A percentile compares a stretch with the other conserved stretches of the same genome.
These are phyloP conservation scores for Phytopythium boreale DNA, from an alignment of 352 stramenopile genomes.

Conservation along the genomic window DNA sequence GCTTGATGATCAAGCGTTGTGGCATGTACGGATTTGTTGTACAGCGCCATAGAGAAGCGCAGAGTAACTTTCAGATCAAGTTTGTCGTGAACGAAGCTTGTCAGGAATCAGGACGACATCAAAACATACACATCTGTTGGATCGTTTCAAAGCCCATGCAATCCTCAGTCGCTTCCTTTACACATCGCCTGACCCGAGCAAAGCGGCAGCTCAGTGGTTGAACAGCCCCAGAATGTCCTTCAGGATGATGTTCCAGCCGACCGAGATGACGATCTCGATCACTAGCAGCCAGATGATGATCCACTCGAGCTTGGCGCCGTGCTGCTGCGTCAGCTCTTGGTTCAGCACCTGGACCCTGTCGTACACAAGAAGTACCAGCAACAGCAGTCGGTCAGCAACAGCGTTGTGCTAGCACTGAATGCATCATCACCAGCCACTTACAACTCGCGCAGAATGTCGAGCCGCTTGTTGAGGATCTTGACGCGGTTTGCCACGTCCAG, in stretches of 20 bases:
- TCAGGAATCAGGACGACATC: no score
- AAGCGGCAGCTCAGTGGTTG: conserved; percentile 10
- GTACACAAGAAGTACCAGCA: conserved; percentile 2
- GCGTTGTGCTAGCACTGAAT: no score
- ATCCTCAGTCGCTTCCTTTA: not conserved
- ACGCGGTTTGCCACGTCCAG: conserved; percentile 90
- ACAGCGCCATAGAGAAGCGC: no score
- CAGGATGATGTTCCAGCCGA: conserved; percentile 79
- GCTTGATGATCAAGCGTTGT: not conserved
- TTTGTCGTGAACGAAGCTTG: no score
- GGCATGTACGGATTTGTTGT: not conserved
- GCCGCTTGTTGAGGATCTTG: conserved; percentile 91
- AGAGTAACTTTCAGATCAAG: no score
- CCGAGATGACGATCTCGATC: conserved; percentile 82
- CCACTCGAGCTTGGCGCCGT: conserved; percentile 90
- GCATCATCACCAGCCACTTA: no score
- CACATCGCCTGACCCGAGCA: not conserved
- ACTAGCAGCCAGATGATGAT: conserved; percentile 94
- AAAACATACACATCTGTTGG: no score
- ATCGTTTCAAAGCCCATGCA: not conserved
- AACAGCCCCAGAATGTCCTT: conserved; percentile 85
- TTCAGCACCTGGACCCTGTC: conserved; percentile 88
- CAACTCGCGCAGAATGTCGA: conserved; percentile 92
- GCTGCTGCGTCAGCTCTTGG: conserved; percentile 83
- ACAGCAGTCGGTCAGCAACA: not conserved